Conservation (phyloP, 2,329 filamentous ascomycete genomes). For the Chalaropsis ovoidea region DNA sequence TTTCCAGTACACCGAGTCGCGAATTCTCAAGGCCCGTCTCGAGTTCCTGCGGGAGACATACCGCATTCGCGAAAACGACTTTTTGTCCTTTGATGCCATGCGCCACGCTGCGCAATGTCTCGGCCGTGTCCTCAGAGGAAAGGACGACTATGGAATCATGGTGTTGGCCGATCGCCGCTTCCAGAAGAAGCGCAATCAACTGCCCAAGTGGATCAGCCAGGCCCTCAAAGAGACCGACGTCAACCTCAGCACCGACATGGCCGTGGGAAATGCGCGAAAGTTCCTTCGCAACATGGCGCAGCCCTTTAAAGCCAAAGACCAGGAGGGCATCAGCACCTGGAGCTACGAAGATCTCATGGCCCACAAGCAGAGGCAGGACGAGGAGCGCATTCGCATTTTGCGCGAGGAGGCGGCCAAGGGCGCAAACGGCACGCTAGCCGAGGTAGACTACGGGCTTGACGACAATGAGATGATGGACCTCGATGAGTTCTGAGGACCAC, state of each 20-base stretch:
- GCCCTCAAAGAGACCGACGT: slow-evolving; percentile 74
- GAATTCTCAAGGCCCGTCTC: slow-evolving; percentile 87
- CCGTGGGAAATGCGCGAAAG: slow-evolving; percentile 74
- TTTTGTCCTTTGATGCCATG: slow-evolving; percentile 98
- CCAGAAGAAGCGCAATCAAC: slow-evolving; percentile 76
- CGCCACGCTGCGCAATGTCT: slow-evolving; percentile 95
- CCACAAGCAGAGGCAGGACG: slow-evolving; percentile 66
- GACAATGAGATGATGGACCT: slow-evolving; percentile 49
- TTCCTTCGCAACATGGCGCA: slow-evolving; percentile 89
- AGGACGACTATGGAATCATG: slow-evolving; percentile 99
- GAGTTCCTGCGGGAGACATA: slow-evolving; percentile 97
- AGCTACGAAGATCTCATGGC: slow-evolving; percentile 64
- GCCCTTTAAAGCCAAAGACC: slow-evolving; percentile 70
- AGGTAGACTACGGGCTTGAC: slow-evolving; percentile 43
- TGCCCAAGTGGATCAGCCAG: slow-evolving; percentile 95
- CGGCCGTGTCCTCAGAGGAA: slow-evolving; percentile 85
- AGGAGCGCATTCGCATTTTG: slow-evolving; percentile 56
- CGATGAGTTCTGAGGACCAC: slow-evolving; percentile 30
- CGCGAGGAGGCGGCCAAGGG: slow-evolving; percentile 37
- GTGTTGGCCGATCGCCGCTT: slow-evolving; percentile 90
- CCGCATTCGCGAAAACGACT: slow-evolving; percentile 92
- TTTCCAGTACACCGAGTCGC: slow-evolving; percentile 96
- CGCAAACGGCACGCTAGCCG: slow-evolving; percentile 26
- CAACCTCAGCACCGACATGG: slow-evolving; percentile 92
- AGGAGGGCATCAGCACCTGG: slow-evolving; percentile 92